Evolutionary conservation across 2,329 filamentous ascomycete genomes (phyloP).

Genomic region (Aureobasidium sp.): DNA sequence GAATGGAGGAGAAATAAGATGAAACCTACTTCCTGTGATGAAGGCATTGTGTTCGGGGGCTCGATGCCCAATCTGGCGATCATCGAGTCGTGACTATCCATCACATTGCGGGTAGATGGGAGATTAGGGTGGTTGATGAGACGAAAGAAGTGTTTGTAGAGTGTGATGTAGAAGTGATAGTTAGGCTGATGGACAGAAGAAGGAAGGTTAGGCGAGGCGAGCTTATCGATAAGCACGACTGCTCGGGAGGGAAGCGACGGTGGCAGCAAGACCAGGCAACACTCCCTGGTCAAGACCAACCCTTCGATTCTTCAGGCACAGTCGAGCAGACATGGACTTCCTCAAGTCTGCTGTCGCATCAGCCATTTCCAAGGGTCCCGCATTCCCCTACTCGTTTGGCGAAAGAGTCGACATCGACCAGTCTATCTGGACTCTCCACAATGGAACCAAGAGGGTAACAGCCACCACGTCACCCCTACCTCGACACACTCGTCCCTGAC

Average conservation of each 20-base stretch:
- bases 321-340: conserved; percentile 65
- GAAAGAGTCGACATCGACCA: conserved; percentile 87
- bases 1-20: background rate
- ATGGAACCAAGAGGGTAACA: conserved; percentile 77
- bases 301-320: background rate
- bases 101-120: background rate
- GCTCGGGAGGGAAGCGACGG: background rate
- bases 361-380: conserved; percentile 87
- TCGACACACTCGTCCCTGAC: background rate
- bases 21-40: background rate
- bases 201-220: background rate
- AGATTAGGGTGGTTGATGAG: background rate
- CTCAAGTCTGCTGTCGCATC: conserved; percentile 96
- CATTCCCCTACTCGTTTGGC: conserved; percentile 87
- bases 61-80: background rate
- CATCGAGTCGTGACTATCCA: background rate
- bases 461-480: background rate
- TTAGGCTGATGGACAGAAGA: too few species aligned
- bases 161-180: too few species aligned
- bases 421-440: conserved; percentile 94
- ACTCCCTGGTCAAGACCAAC: background rate
- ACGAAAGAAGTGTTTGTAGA: background rate
- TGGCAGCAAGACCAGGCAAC: background rate
- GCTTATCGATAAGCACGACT: conserved; percentile 1
- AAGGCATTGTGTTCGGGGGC: background rate